Base-by-base conservation (phyloP, 345 rosid species). In the Linum lewisii region DNA sequence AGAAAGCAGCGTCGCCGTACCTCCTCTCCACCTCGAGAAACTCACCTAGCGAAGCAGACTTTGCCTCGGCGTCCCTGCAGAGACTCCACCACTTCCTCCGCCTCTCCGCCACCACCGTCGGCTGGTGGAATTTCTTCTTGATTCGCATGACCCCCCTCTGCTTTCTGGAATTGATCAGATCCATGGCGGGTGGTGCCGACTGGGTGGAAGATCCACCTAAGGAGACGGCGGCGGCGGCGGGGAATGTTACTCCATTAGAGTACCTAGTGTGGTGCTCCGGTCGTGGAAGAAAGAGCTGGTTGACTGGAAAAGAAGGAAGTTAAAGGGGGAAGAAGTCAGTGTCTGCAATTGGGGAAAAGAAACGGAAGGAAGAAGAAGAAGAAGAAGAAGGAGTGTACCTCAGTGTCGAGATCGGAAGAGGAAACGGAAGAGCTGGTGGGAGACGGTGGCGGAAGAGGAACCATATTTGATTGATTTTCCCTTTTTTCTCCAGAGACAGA, bases 261-360 rank as follows among this genome's bases (percentile, higher is more conserved):
- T 88, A 0, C 98, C 98, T 6, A 91, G 70, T 15, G 95, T 82
- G 38, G 90, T 88, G 95, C 98, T 91, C 77, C 96, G 76, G 53
- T 91, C 98, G 58, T 86, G 96, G 74, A 91, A 91, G 81, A 91
- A 91, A 1, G 98, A 88, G 2, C 95, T 96, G 52, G 96, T 91
- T 3, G 98, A 91, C 98, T 88, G 71, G 42, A 8, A 42, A 56
- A 25, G 36, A 52, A 51, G 3, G 21, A 11, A 25, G 18, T 4
- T 1, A 55, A 49, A 19, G 56, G 55, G 9, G 14, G 51, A 51
- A 9, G 14, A 6, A 1, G n/a, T n/a, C n/a, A n/a, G n/a, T n/a
- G n/a, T n/a, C n/a, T 29, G 1, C 25, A 56, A 21, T 37, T 20
- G 0, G 7, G 21, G 6, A 0, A 6, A 34, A 55, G 20, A 2